phyloP scores from a whole-genome alignment of 139 green algal genomes.

The Chlorella ohadii region DNA sequence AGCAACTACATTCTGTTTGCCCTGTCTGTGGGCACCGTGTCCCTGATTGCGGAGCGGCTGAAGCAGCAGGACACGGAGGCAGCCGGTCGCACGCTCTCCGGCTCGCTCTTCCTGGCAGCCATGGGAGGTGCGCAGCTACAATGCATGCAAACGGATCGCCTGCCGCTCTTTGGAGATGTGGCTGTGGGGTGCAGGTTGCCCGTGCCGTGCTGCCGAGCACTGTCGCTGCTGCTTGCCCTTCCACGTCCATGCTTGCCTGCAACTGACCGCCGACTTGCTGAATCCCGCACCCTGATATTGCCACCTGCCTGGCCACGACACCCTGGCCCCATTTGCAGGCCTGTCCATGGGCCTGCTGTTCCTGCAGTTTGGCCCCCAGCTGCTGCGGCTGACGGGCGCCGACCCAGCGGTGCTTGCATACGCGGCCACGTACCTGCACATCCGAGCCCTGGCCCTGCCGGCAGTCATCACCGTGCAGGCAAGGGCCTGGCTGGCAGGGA shows the following conservation, averaged over 20 bases:
- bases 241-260: no score
- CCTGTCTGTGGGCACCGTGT: conserved; percentile 60
- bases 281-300: no score
- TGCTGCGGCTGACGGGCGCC: conserved; percentile 59
- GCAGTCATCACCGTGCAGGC: conserved; percentile 73
- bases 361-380: conserved; percentile 42
- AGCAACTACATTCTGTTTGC: conserved; percentile 67
- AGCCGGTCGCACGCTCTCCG: conserved; percentile 4
- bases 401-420: conserved; percentile 60
- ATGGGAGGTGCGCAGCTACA: not conserved
- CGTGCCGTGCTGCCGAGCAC: no score
- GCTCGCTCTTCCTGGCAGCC: conserved; percentile 28
- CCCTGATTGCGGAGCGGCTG: conserved; percentile 34
- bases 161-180: no score
- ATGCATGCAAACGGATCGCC: no score
- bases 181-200: no score
- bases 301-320: no score
- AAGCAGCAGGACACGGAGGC: not conserved
- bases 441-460: conserved; percentile 76
- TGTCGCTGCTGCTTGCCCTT: no score
- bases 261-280: no score
- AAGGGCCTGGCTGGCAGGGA: not conserved
- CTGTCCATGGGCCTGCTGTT: conserved; percentile 7
- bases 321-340: no score
- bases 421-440: conserved; percentile 70